Evolutionary conservation across 805 yeast species (phyloP).

Genomic region (Starmera quercuum): DNA sequence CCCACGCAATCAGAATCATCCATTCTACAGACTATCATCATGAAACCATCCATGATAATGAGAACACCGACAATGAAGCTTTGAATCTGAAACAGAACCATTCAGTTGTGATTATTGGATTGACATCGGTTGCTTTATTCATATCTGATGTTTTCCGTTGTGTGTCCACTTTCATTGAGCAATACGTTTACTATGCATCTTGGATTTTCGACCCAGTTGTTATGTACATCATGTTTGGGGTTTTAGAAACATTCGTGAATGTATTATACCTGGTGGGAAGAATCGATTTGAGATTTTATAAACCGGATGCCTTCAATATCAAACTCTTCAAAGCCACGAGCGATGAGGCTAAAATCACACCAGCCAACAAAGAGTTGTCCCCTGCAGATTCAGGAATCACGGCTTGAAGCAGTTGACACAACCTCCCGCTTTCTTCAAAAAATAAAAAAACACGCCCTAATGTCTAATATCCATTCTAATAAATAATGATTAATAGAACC

Average conservation of each 20-base stretch:
- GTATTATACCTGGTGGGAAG: conserved; percentile 52
- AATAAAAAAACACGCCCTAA: too few relatives aligned
- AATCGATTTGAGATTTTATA: conserved; percentile 71
- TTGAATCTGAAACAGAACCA: conserved; percentile 38
- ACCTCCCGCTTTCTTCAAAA: too few relatives aligned
- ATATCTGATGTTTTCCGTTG: conserved; percentile 44
- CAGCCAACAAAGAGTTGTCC: too few relatives aligned
- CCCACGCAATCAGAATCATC: conserved; percentile 48
- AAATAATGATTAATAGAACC: too few relatives aligned
- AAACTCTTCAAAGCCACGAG: too few relatives aligned
- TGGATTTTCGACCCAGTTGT: conserved; percentile 49
- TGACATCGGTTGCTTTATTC: conserved; percentile 42
- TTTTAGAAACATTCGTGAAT: conserved; percentile 52
- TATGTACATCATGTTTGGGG: conserved; percentile 66
- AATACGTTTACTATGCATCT: conserved; percentile 23
- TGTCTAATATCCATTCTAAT: too few relatives aligned
- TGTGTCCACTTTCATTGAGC: conserved; percentile 34
- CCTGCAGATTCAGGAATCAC: too few relatives aligned
- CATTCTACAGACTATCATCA: conserved; percentile 44
- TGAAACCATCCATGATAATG: conserved; percentile 23
- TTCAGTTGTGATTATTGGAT: conserved; percentile 36
- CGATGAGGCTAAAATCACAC: too few relatives aligned
- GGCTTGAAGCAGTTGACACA: too few relatives aligned
- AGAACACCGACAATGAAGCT: conserved; percentile 3
- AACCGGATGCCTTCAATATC: conserved; percentile 46